Conservation (phyloP, 1,139 yeast species). For the Candida sojae region DNA sequence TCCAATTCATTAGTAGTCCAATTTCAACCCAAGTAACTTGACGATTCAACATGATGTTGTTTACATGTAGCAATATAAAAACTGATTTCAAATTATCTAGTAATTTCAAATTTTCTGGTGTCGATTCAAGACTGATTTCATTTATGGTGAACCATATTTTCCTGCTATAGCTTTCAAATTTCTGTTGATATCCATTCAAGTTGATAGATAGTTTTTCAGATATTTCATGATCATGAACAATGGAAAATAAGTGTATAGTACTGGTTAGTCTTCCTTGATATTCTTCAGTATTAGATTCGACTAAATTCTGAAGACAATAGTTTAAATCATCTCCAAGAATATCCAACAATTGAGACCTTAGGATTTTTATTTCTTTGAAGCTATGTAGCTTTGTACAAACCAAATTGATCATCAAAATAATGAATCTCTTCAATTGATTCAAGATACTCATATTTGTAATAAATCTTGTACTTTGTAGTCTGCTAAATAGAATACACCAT, state of each 20-base stretch:
- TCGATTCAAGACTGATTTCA: conserved; percentile 12
- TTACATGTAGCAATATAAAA: conserved; percentile 30
- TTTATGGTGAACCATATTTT: conserved; percentile 36
- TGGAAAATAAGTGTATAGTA: conserved; percentile 33
- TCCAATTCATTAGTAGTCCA: conserved; percentile 31
- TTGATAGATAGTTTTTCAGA: conserved; percentile 30
- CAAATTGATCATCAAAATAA: conserved; percentile 33
- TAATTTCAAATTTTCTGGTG: conserved; percentile 12
- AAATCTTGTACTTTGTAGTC: conserved; percentile 25
- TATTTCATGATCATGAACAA: conserved; percentile 40
- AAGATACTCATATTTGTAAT: conserved; percentile 16
- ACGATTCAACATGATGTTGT: conserved; percentile 29
- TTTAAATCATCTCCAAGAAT: conserved; percentile 16
- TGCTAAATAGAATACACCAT: conserved; percentile 33
- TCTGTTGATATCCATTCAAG: conserved; percentile 23
- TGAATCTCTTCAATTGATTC: conserved; percentile 29
- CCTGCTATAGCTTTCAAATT: conserved; percentile 33
- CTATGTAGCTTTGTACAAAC: conserved; percentile 32
- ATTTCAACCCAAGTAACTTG: conserved; percentile 30
- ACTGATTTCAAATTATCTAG: conserved; percentile 31
- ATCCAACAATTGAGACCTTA: conserved; percentile 18
- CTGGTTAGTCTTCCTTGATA: conserved; percentile 13
- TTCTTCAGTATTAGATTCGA: conserved; percentile 1
- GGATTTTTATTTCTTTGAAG: conserved; percentile 23
- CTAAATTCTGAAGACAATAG: conserved; percentile 12